phyloP scores from a whole-genome alignment of 2,329 filamentous ascomycete genomes.

The Microdochium nivale region DNA sequence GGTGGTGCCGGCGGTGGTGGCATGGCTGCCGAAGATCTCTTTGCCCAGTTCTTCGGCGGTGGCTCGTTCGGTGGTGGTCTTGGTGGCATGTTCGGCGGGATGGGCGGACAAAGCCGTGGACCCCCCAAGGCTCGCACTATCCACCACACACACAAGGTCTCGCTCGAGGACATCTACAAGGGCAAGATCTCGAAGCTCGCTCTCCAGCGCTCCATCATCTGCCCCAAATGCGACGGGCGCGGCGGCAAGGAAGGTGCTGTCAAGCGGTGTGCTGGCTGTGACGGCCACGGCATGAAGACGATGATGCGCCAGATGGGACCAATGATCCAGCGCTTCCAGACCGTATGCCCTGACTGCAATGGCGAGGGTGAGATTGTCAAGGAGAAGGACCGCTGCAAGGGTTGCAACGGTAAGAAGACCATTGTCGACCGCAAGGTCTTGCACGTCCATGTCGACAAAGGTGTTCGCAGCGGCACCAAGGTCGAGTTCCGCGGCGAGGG shows the following conservation, averaged over 20 bases:
- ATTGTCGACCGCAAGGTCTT: constrained; percentile 95
- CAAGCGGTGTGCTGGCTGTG: constrained; percentile 82
- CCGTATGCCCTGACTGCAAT: constrained; percentile 95
- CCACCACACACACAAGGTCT: constrained; percentile 97
- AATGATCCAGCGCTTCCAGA: constrained; percentile 99
- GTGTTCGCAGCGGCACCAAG: constrained; percentile 89
- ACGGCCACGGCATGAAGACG: constrained; percentile 96
- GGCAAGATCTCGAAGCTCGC: constrained; percentile 97
- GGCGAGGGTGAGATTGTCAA: constrained; percentile 95
- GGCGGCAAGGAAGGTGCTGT: constrained; percentile 98
- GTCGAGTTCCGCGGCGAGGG: constrained; percentile 96
- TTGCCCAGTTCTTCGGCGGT: constrained; percentile 91
- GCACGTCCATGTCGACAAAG: constrained; percentile 93
- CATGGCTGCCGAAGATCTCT: constrained; percentile 94
- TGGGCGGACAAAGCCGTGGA: constrained; percentile 70
- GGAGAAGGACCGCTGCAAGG: constrained; percentile 96
- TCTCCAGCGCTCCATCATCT: constrained; percentile 95
- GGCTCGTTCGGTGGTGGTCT: constrained; percentile 57
- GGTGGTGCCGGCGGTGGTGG: constrained; percentile 70
- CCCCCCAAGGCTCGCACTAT: constrained; percentile 89
- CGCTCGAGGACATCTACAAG: constrained; percentile 93
- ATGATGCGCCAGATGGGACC: constrained; percentile 99
- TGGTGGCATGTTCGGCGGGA: constrained; percentile 68
- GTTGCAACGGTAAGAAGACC: constrained; percentile 95
- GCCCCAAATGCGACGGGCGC: constrained; percentile 84